These are phyloP conservation scores for Venturia aucupariae DNA, from an alignment of 2,329 filamentous ascomycete genomes.

Conservation along the genomic window DNA sequence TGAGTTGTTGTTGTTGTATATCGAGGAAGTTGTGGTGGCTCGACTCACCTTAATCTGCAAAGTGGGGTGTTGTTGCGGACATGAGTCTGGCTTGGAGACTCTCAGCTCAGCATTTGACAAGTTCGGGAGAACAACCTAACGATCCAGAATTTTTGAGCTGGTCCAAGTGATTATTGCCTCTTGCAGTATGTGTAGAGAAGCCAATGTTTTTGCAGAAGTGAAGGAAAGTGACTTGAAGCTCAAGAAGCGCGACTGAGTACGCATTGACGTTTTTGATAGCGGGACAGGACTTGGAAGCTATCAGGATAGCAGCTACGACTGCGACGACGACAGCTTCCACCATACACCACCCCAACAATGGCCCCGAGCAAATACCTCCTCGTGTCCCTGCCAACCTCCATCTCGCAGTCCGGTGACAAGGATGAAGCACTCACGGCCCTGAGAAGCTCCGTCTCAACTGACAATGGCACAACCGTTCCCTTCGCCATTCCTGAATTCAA, in stretches of 20 bases:
- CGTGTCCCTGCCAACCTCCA: conserved; percentile 80
- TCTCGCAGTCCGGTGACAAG: conserved; percentile 68
- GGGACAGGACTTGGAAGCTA: neutral
- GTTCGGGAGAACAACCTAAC: no score
- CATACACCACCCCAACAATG: conserved; percentile 21
- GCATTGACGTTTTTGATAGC: neutral
- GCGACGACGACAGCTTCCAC: neutral
- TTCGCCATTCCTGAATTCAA: conserved; percentile 93
- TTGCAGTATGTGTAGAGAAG: neutral
- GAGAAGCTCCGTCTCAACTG: conserved; percentile 59
- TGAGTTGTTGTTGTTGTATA: neutral
- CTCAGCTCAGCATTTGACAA: no score
- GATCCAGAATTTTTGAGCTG: no score
- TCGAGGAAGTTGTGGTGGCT: neutral
- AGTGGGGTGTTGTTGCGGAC: neutral
- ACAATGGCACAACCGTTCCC: conserved; percentile 65
- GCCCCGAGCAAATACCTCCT: conserved; percentile 63
- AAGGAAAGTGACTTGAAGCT: no score
- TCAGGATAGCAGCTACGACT: neutral
- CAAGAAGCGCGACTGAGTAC: neutral
- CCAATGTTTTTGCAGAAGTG: neutral
- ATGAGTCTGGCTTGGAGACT: neutral
- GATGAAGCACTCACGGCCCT: conserved; percentile 75
- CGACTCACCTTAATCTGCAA: neutral
- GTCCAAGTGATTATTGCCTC: no score